These are phyloP conservation scores for Peronosclerospora sorghi DNA, from an alignment of 352 stramenopile genomes.

Conservation along the genomic window DNA sequence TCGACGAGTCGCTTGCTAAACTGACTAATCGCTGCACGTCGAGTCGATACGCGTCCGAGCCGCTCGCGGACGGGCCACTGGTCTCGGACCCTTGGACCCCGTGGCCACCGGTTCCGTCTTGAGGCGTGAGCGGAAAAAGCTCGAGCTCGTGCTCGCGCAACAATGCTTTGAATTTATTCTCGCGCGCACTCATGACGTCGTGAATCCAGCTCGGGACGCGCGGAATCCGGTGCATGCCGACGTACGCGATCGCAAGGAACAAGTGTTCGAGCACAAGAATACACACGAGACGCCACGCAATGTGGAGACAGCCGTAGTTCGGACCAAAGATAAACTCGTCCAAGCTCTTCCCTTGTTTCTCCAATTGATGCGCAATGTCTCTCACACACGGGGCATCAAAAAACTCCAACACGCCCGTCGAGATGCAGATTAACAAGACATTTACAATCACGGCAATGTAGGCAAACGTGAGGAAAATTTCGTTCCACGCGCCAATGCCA, in stretches of 20 bases:
- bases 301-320: slow-evolving; percentile 50
- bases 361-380: slow-evolving; percentile 43
- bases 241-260: slow-evolving; percentile 39
- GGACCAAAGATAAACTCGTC: slow-evolving; percentile 56
- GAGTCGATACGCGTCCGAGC: slow-evolving; percentile 25
- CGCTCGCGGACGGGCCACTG: neutral
- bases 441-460: slow-evolving; percentile 68
- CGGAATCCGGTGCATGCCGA: slow-evolving; percentile 39
- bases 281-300: slow-evolving; percentile 43
- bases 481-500: slow-evolving; percentile 63
- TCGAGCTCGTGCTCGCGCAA: slow-evolving; percentile 37
- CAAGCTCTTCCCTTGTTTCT: slow-evolving; percentile 52
- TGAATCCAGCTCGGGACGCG: slow-evolving; percentile 42
- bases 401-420: slow-evolving; percentile 57
- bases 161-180: slow-evolving; percentile 58
- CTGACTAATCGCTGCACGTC: slow-evolving; percentile 24
- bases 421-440: slow-evolving; percentile 61
- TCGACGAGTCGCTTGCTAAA: slow-evolving; percentile 19
- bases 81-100: slow-evolving; percentile 1
- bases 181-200: slow-evolving; percentile 37
- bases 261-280: slow-evolving; percentile 51
- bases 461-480: slow-evolving; percentile 41
- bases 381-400: slow-evolving; percentile 44
- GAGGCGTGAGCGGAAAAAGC: slow-evolving; percentile 36
- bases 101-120: neutral